phyloP scores from a whole-genome alignment of 257 asterid genomes.

The Nicotiana obtusifolia region DNA sequence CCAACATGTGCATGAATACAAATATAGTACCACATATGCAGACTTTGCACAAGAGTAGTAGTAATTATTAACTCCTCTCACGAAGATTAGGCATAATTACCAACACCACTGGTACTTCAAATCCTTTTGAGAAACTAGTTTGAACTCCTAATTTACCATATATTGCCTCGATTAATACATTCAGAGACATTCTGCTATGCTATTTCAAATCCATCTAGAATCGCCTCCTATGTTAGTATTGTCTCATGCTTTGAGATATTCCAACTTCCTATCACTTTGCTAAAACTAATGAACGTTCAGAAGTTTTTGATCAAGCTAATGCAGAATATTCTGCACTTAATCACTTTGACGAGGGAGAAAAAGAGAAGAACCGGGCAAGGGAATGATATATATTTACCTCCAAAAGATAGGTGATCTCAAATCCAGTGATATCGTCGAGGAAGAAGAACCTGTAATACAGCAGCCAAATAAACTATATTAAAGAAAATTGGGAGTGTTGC shows the following conservation, averaged over 20 bases:
- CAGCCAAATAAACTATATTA: not conserved
- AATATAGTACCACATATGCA: not conserved
- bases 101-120: not conserved
- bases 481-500: not conserved
- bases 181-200: not conserved
- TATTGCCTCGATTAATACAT: not conserved
- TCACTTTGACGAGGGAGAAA: not conserved
- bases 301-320: not conserved
- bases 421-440: slow-evolving; percentile 94
- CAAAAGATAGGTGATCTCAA: slow-evolving; percentile 81
- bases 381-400: slow-evolving; percentile 46
- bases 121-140: not conserved
- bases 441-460: slow-evolving; percentile 65
- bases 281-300: not conserved
- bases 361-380: not conserved
- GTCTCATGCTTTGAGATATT: not conserved
- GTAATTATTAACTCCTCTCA: not conserved
- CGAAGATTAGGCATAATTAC: not conserved
- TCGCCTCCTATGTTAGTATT: not conserved
- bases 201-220: not conserved
- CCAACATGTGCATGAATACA: not conserved
- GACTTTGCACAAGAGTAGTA: not conserved
- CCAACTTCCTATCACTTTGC: not conserved
- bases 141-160: not conserved
- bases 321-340: not conserved